Conservation (phyloP, 2,329 filamentous ascomycete species). For the Fusarium sp. region DNA sequence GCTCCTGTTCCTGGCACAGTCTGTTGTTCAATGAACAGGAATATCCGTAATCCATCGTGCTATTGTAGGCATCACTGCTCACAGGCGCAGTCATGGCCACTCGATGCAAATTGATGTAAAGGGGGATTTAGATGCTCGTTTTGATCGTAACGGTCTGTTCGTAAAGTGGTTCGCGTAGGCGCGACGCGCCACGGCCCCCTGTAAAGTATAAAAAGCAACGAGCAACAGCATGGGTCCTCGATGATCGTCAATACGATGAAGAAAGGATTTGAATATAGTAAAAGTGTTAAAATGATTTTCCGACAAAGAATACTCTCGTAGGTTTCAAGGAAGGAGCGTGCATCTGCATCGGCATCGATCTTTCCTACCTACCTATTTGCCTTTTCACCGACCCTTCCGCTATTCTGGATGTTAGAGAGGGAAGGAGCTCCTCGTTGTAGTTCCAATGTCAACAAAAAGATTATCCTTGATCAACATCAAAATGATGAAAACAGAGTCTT, state of each 20-base stretch:
- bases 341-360: neutral
- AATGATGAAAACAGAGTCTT: neutral
- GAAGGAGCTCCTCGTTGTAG: neutral
- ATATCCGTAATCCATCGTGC: neutral
- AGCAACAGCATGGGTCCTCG: neutral
- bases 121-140: neutral
- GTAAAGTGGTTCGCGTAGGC: neutral
- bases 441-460: neutral
- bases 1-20: neutral
- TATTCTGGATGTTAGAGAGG: neutral
- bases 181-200: neutral
- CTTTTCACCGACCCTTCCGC: neutral
- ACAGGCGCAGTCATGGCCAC: neutral
- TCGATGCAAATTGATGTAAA: neutral
- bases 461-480: neutral
- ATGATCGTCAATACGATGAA: neutral
- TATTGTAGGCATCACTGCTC: neutral
- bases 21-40: neutral
- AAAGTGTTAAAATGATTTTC: no score
- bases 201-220: neutral
- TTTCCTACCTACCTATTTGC: neutral
- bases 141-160: neutral
- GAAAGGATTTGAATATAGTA: neutral
- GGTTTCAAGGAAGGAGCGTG: neutral
- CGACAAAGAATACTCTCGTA: neutral